Conservation (phyloP, 2,329 filamentous ascomycete genomes). For the Tricladium varicosporioides region DNA sequence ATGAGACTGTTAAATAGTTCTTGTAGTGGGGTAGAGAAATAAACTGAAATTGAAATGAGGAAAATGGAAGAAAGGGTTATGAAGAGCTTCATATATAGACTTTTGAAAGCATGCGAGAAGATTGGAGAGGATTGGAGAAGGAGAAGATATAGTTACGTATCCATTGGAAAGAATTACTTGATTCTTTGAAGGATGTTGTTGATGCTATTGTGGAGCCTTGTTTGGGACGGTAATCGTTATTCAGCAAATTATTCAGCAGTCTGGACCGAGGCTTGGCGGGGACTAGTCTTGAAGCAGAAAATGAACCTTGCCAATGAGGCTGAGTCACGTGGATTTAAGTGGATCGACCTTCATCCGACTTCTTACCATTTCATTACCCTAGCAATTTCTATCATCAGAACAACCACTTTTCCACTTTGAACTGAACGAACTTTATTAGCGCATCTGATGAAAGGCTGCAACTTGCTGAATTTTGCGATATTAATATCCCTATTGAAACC, state of each 20-base stretch:
- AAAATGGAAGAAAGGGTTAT: slow-evolving; percentile 31
- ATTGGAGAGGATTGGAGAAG: slow-evolving; percentile 27
- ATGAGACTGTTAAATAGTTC: slow-evolving; percentile 24
- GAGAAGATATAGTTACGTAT: slow-evolving; percentile 6
- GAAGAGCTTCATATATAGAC: slow-evolving; percentile 36
- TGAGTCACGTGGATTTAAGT: too few relatives aligned
- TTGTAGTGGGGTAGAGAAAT: slow-evolving; percentile 26
- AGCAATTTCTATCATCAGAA: too few relatives aligned
- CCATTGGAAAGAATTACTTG: neutral
- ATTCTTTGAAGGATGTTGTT: neutral
- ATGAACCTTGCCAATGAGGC: too few relatives aligned
- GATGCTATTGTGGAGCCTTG: neutral
- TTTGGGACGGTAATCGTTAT: neutral
- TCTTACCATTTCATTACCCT: too few relatives aligned
- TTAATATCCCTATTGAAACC: too few relatives aligned
- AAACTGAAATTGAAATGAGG: slow-evolving; percentile 33
- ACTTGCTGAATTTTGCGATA: too few relatives aligned
- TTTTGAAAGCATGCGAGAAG: slow-evolving; percentile 20
- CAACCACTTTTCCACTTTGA: too few relatives aligned
- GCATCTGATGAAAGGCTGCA: too few relatives aligned
- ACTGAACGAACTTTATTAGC: too few relatives aligned
- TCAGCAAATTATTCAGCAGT: neutral
- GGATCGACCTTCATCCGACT: too few relatives aligned
- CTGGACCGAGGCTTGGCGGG: too few relatives aligned
- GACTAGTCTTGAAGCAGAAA: too few relatives aligned